Percentiles rank a stretch among this genome's conserved stretches.
Evolutionary conservation across 2,329 filamentous ascomycete species (phyloP).

Genomic region (Verticillium alfalfae): DNA sequence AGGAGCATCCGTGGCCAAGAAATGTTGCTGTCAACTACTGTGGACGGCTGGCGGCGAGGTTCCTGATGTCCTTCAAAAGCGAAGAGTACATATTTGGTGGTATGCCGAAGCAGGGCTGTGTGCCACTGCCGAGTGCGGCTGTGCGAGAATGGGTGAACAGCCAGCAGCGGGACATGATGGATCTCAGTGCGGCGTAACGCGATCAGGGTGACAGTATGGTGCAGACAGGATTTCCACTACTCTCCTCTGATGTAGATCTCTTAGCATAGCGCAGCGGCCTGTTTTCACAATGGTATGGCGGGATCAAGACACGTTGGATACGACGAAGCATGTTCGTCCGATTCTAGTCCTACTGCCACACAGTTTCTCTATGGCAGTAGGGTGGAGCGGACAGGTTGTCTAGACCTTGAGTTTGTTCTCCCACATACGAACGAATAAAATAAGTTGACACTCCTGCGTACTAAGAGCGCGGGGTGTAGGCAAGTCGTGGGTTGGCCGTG

Average conservation of each 20-base stretch:
- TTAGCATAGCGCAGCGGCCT: not conserved
- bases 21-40: constrained; percentile 46
- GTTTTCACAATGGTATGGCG: too few species aligned
- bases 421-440: constrained; percentile 54
- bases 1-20: constrained; percentile 38
- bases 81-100: constrained; percentile 41
- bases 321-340: constrained; percentile 46
- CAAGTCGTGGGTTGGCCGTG: constrained; percentile 44
- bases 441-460: constrained; percentile 56
- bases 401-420: constrained; percentile 58
- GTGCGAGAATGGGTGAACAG: not conserved
- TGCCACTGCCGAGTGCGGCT: not conserved
- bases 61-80: constrained; percentile 48
- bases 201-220: not conserved
- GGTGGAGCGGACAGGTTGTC: constrained; percentile 65
- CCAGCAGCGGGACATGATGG: not conserved
- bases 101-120: not conserved
- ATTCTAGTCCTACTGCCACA: constrained; percentile 60
- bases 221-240: not conserved
- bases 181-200: not conserved
- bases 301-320: not conserved
- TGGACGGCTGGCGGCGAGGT: constrained; percentile 46
- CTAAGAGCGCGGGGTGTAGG: constrained; percentile 54
- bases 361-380: constrained; percentile 49
- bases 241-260: not conserved